A percentile compares a stretch with the other conserved stretches of the same genome.
Conservation (phyloP, 1,284 basidiomycete genomes). For the Pseudozyma pruni region DNA sequence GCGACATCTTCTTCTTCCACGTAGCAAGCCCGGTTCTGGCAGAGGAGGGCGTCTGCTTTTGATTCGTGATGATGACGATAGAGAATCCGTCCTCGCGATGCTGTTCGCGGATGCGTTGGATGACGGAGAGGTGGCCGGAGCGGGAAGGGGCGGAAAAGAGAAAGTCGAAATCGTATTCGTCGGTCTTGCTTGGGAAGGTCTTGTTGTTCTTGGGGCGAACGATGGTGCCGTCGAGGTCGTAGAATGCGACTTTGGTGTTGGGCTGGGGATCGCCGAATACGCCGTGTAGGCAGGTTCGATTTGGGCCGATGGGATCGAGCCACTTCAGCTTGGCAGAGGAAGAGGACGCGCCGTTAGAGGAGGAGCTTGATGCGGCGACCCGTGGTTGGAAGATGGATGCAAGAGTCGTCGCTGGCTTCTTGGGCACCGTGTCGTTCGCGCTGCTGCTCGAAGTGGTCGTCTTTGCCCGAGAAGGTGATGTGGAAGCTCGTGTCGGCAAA, state of each 20-base stretch:
- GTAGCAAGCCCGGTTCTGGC: conserved; percentile 24
- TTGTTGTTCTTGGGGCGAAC: conserved; percentile 49
- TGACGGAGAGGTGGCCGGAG: conserved; percentile 6
- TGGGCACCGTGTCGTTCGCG: not conserved
- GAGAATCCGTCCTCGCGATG: conserved; percentile 20
- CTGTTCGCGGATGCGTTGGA: conserved; percentile 24
- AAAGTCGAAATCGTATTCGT: conserved; percentile 56
- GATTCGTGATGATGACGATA: conserved; percentile 55
- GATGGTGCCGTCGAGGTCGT: conserved; percentile 59
- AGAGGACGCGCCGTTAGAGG: conserved; percentile 6
- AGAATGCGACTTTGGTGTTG: conserved; percentile 46
- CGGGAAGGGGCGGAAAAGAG: conserved; percentile 11
- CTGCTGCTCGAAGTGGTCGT: not conserved
- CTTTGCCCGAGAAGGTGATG: not conserved
- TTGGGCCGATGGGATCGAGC: conserved; percentile 31
- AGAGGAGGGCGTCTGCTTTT: conserved; percentile 41
- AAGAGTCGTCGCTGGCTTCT: conserved; percentile 19
- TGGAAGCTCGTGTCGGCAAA: conserved; percentile 6
- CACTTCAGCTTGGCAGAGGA: conserved; percentile 15
- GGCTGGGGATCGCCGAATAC: conserved; percentile 30
- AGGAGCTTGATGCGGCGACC: not conserved
- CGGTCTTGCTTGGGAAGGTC: conserved; percentile 42
- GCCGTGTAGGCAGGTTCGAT: conserved; percentile 36
- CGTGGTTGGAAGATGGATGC: conserved; percentile 45
- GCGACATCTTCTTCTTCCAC: conserved; percentile 54